Evolutionary conservation across 306 rosid genomes (phyloP), one percentile per base, ranked within the genome.

Genomic region (Trichosanthes truncata): DNA sequence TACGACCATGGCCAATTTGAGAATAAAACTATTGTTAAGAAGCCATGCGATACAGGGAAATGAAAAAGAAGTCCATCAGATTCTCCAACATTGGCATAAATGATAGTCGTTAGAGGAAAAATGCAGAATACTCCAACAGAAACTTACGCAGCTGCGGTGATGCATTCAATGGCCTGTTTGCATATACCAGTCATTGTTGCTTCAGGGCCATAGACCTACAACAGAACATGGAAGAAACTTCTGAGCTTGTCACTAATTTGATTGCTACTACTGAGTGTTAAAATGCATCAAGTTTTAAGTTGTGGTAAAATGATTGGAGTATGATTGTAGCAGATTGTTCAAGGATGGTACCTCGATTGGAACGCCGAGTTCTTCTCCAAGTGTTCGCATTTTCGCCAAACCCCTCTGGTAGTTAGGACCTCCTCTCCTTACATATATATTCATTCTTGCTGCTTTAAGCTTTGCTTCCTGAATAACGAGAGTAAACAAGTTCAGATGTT

Each of bases 351-450:
- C 98, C 98, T 94, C 97, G 68, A 94, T 87, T 26, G 98, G 97
- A 84, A 94, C 82, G 86, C 97, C 97, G 15, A 94, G 87, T 79
- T 92, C 92, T 43, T 89, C 97, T 75, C 95, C 98, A 75, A 94
- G 95, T 7, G 87, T 87, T 33, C 98, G 82, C 98, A 92, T 94
- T 81, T 88, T 89, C 0, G 91, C 95, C 38, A 92, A 91, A 55
- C 97, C 98, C 69, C 69, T 89, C 81, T 94, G 98, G 93, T 91
- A 94, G 92, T 94, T 94, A 13, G 98, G 98, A 79, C 98, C 98
- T 15, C 98, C 98, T 89, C 98, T 87, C 87, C 98, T 92, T 78
- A 92, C 97, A 13, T 91, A 92, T n/a, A 94, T 88, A 81, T 86
- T 89, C 95, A 94, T 88, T 82, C 79, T 80, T 68, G 98, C 91